Conservation (phyloP, 768 basidiomycete genomes). For the Panaeolus papilionaceus region DNA sequence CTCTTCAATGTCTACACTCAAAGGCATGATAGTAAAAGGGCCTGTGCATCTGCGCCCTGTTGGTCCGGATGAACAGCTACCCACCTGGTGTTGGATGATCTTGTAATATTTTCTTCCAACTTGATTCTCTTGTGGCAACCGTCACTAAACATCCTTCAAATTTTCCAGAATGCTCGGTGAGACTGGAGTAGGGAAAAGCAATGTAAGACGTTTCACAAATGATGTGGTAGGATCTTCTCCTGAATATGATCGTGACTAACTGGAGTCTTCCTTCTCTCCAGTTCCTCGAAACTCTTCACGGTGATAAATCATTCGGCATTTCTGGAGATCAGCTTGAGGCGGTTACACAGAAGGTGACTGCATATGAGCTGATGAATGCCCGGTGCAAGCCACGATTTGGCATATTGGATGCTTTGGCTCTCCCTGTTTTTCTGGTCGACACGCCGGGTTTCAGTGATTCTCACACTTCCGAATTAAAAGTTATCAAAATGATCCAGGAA, state of each 20-base stretch:
- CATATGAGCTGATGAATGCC: not conserved
- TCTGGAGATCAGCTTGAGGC: not conserved
- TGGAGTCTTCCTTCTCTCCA: not conserved
- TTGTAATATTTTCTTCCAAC: too few species aligned
- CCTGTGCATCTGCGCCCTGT: too few species aligned
- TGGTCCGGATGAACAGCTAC: too few species aligned
- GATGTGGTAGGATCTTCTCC: too few species aligned
- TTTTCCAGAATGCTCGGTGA: not conserved
- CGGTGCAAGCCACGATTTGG: not conserved
- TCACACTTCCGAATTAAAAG: not conserved
- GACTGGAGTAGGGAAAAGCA: not conserved
- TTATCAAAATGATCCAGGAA: not conserved
- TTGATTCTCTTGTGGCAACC: too few species aligned
- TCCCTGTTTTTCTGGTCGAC: not conserved
- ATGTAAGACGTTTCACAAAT: not conserved
- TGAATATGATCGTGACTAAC: too few species aligned
- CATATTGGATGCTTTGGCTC: not conserved
- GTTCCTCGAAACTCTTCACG: not conserved
- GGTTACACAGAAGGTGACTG: not conserved
- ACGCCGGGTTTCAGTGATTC: not conserved
- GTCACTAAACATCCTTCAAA: not conserved
- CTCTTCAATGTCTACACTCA: too few species aligned
- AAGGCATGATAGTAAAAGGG: too few species aligned
- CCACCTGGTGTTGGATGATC: too few species aligned
- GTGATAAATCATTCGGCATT: not conserved